Evolutionary conservation across 805 yeast genomes (phyloP), one percentile per base, ranked within the genome.

Genomic region (Brettanomyces naardenensis): DNA sequence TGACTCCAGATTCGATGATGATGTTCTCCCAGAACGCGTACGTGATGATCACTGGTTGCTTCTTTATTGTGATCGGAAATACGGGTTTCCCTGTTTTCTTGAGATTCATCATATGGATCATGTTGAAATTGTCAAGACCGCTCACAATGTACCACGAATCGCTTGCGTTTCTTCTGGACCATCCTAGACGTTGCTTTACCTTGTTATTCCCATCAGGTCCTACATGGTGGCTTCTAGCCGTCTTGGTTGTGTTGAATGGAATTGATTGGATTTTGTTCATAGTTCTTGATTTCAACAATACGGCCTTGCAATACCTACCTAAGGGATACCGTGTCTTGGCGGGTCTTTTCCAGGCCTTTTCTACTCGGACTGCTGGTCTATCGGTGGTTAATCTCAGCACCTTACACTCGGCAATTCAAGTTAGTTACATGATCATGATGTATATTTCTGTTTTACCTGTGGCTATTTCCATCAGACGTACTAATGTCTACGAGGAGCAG

Each of bases 401-500:
- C 30, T 65, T 92, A 32, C 92, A 88, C 52, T 92, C 97, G 0
- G 92, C 95, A 0, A 85, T 90, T 36, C 95, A 88, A 58, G 95
- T 92, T 21, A 78, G 92, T 49, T 92, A 92, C 57, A 72, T 87
- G 78, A 72, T 92, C 43, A 90, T 92, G 97, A 92, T 92, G 98
- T 92, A 92, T 62, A 88, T 92, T 20, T 90, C 97, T 13, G 97
- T 90, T 31, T 68, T 89, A 54, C 99, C 99, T 1, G 66, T 92
- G 49, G 98, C 99, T 23, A 92, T 92, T 46, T 86, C 96, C 28
- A 88, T 92, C 44, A 78, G 99, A 64, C 75, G 97, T 58, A 92
- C 98, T 15, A 92, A 92, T 57, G 99, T 92, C 39, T 92, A 92
- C 62, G 99, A 92, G 57, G 98, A 92, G 53, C 97, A 88, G 55